Base-by-base conservation (phyloP, 768 basidiomycete genomes). In the Russula vinacea region DNA sequence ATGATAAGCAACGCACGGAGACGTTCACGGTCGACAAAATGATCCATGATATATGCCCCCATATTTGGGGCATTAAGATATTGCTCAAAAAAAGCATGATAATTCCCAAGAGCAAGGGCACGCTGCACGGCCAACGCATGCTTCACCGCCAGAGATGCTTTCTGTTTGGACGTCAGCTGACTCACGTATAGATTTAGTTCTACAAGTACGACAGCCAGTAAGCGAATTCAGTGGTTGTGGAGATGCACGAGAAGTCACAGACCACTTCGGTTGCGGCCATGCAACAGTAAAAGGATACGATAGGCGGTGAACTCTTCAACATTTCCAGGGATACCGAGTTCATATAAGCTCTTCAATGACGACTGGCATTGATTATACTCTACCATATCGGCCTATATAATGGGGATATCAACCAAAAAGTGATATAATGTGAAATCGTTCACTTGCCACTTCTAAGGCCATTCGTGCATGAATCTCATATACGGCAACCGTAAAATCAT, bases 41-140 rank as follows among this genome's bases (percentile, higher is more conserved):
- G 94, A 76, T 98, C 97, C 92, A 99, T 97, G 72, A 99, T 94
- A 75, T 98, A 98, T 59, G 85, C 94, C 44, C 94, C 93, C 97
- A 98, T 98, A 73, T 96, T 94, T 32, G 94, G 94, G 50, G 93
- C 92, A 59, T 80, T 80, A 70, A 83, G 70, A 76, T 92, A 98
- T 62, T 94, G 77, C 60, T 85, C 84, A 78, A 98, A 98, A 69
- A 99, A 82, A 47, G 86, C 83, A 75, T 94, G 92, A 76, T 98
- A 99, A 74, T 98, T 99, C 72, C 90, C 91, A 77, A 91, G 91
- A 52, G 94, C 85, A 64, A 94, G 76, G 22, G 94, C 91, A 58
- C 89, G 87, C 73, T 94, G 94, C 62, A 98, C 94, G 58, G 80
- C 80, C 64, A 98, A 82, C 57, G 97, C 94, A 75, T 99, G 97